Conservation (phyloP, 371 early-diverging fungal species). For the Mucor velutinosus region DNA sequence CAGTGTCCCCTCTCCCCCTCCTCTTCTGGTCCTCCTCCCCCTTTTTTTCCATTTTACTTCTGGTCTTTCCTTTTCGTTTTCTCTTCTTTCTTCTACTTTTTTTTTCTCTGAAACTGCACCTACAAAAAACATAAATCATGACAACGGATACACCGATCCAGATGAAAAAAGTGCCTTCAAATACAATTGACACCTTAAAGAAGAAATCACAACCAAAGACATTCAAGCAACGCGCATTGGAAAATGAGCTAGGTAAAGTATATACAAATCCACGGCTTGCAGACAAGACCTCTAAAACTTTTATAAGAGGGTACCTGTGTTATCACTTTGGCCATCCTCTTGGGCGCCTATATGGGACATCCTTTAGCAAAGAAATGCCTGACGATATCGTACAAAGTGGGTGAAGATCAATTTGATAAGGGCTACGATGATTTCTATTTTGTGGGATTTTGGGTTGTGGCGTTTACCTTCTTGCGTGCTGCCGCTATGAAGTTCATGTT, state of each 20-base stretch:
- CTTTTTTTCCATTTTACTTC: not conserved
- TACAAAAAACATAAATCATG: not conserved
- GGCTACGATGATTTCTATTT: slow-evolving; percentile 61
- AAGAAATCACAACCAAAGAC: slow-evolving; percentile 10
- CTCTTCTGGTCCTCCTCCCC: not conserved
- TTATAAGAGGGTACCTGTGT: slow-evolving; percentile 13
- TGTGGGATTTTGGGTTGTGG: slow-evolving; percentile 67
- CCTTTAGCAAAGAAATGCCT: slow-evolving; percentile 17
- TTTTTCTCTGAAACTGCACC: not conserved
- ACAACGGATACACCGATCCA: not conserved
- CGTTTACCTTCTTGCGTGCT: slow-evolving; percentile 72
- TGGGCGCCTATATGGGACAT: slow-evolving; percentile 2
- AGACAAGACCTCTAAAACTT: not conserved
- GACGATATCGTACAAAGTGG: slow-evolving; percentile 8
- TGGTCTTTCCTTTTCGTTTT: not conserved
- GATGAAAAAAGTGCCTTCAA: slow-evolving; percentile 1
- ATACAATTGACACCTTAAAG: not conserved
- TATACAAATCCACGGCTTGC: not conserved
- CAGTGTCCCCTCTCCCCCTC: slow-evolving; percentile 3
- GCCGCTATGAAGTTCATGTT: slow-evolving; percentile 60
- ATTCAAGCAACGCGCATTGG: slow-evolving; percentile 15
- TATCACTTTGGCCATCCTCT: not conserved
- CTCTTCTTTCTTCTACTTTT: not conserved
- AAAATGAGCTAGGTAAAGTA: slow-evolving; percentile 20
- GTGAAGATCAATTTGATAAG: slow-evolving; percentile 36